Conservation (phyloP, 148 eudicot species). For the Bassia scoparia region DNA sequence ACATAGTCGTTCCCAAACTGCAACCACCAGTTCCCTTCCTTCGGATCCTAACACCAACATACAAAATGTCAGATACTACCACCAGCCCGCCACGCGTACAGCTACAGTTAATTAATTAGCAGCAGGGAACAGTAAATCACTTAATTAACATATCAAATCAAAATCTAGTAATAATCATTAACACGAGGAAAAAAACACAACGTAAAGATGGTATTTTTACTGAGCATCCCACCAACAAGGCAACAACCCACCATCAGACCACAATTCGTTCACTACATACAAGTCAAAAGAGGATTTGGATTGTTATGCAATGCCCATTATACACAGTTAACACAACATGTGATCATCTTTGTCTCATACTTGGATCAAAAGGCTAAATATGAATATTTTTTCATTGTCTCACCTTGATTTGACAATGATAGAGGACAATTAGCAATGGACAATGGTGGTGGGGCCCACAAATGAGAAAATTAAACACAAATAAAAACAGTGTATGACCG, state of each 20-base stretch:
- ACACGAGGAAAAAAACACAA: constrained; percentile 17
- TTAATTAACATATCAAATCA: not conserved
- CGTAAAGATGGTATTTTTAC: constrained; percentile 11
- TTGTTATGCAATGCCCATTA: constrained; percentile 19
- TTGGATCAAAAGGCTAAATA: constrained; percentile 28
- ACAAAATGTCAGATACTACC: too few species aligned
- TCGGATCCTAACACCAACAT: constrained; percentile 63
- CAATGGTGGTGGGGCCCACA: constrained; percentile 20
- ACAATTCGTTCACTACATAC: constrained; percentile 22
- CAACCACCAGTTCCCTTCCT: constrained; percentile 99
- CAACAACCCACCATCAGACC: constrained; percentile 20
- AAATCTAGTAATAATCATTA: constrained; percentile 8
- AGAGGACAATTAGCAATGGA: constrained; percentile 3
- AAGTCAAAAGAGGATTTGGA: constrained; percentile 35
- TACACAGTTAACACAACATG: constrained; percentile 30
- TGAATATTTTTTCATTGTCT: constrained; percentile 27
- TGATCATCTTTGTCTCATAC: constrained; percentile 44
- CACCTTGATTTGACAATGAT: constrained; percentile 13
- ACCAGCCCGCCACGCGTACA: too few species aligned
- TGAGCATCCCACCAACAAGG: constrained; percentile 25
- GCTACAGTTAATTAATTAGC: too few species aligned
- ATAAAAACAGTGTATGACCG: not conserved
- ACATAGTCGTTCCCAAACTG: constrained; percentile 81
- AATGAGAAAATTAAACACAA: not conserved
- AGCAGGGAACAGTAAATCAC: too few species aligned